Conservation (phyloP, 148 eudicot genomes). For the Drosera capensis region DNA sequence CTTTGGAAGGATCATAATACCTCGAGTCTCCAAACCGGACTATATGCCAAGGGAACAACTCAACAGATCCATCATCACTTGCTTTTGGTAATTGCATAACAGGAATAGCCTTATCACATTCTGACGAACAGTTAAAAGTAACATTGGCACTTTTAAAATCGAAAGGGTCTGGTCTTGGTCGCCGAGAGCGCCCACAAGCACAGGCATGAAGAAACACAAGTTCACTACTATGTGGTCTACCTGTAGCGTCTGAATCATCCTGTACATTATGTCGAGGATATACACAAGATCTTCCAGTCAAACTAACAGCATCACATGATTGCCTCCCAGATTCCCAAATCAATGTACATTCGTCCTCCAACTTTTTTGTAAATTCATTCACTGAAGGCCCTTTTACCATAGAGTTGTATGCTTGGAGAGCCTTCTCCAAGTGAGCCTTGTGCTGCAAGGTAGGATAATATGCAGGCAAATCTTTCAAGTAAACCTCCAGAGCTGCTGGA, state of each 20-base stretch:
- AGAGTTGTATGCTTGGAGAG: conserved; percentile 44
- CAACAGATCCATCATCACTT: conserved; percentile 24
- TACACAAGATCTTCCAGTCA: conserved; percentile 86
- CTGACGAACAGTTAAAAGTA: conserved; percentile 34
- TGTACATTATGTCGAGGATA: conserved; percentile 57
- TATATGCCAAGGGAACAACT: conserved; percentile 54
- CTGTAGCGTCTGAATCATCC: conserved; percentile 17
- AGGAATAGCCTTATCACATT: conserved; percentile 81
- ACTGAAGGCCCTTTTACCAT: conserved; percentile 88
- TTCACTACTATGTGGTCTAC: conserved; percentile 63
- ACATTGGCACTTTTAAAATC: conserved; percentile 75
- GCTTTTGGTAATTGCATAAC: conserved; percentile 39
- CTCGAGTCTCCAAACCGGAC: conserved; percentile 56
- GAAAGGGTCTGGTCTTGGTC: conserved; percentile 61
- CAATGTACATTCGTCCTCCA: conserved; percentile 65
- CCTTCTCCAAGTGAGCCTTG: conserved; percentile 52
- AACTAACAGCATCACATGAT: conserved; percentile 80
- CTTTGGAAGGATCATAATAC: conserved; percentile 78
- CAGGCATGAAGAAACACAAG: conserved; percentile 92
- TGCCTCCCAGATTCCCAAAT: conserved; percentile 86
- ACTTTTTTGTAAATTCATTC: conserved; percentile 39
- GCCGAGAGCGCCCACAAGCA: conserved; percentile 88
- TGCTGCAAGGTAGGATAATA: conserved; percentile 73
- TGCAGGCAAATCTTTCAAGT: conserved; percentile 56
- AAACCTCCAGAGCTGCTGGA: conserved; percentile 76